Base-by-base conservation (phyloP, 2,329 filamentous ascomycete genomes). In the Geosmithia putterillii region DNA sequence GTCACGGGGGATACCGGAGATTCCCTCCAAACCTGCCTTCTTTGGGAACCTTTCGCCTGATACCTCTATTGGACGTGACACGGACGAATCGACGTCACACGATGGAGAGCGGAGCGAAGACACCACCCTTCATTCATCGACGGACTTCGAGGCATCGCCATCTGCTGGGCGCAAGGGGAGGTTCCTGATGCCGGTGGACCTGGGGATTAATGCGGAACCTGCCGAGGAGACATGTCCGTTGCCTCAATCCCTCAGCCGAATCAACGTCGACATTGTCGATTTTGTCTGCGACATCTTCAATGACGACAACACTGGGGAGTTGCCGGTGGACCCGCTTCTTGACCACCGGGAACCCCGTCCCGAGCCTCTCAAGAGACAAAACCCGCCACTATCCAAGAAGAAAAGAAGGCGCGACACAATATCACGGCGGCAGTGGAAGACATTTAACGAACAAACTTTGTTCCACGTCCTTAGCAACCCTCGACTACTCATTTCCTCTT, bases 381-480 rank as follows among this genome's bases (percentile, higher is more conserved):
- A 36, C 2, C 36, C 36, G 20, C 18, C 40, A 8, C 9, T 10
- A 10, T n/a, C n/a, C n/a, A 23, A 37, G 9, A 28, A 32, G 18
- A 19, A 19, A n/a, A 19, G 14, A 18, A 18, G 10, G 7, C 36
- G 25, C 40, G 23, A 40, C 18, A n/a, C 23, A 9, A 32, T 40
- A 15, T 42, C 41, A 2, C 35, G 32, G 14, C 41, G 25, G 15
- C 44, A 43, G 7, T 83, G 79, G 74, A 74, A 70, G 48, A 54
- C 66, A 1, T 83, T 83, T 51, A 68, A 74, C 25, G 73, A 81
- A 48, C 80, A 83, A 52, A 76, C 73, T 41, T 60, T 83, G 7
- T 83, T 82, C 54, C 73, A 73, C 50, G 71, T 80, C 7, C 63
- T 84, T 40, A 77, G 75, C 49, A 69, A 76, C 41, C 74, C 77